Base-by-base conservation (phyloP, 345 rosid species). In the Eutrema japonicum region DNA sequence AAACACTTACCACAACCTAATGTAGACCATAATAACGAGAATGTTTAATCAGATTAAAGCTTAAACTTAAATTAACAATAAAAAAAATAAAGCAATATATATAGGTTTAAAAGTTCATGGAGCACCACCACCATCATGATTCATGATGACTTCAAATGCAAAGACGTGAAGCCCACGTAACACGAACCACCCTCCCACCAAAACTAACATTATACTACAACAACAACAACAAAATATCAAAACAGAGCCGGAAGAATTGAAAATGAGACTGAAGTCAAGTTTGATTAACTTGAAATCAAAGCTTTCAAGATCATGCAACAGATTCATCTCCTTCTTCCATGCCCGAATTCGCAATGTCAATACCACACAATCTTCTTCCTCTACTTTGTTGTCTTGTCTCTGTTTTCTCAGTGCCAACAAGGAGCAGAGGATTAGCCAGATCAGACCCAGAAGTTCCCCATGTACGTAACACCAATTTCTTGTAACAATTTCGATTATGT, bases 231-330 rank as follows among this genome's bases (percentile, higher is more conserved):
- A 59, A 47, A 26, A 8, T 49, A 10, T 18, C 32, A 26, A 61
- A 74, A 80, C 16, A 6, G 45, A 18, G 37, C n/a, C 42, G 40
- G 5, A 60, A 60, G 10, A 4, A 12, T 27, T 42, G 65, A 64
- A 2, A 56, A 78, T 77, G 83, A 85, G 76, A 80, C 35, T 82
- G 74, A 85, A 83, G 67, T 68, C 83, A 27, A 62, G 51, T 76
- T 78, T 85, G 13, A 65, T 64, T 82, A 75, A 83, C 81, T 79
- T 86, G 40, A 82, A 73, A 82, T 60, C 80, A 69, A 88, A 86
- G 85, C 64, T 90, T 82, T 64, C 86, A 63, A 82, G 16, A 3
- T 84, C 84, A 68, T 80, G 77, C 82, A 83, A 46, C 69, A 81
- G 71, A 58, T 76, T 86, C 42, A 6, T 79, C 52, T 27, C 47